These are phyloP conservation scores for Sicyos edulis DNA, from an alignment of 306 rosid genomes.

Conservation along the genomic window DNA sequence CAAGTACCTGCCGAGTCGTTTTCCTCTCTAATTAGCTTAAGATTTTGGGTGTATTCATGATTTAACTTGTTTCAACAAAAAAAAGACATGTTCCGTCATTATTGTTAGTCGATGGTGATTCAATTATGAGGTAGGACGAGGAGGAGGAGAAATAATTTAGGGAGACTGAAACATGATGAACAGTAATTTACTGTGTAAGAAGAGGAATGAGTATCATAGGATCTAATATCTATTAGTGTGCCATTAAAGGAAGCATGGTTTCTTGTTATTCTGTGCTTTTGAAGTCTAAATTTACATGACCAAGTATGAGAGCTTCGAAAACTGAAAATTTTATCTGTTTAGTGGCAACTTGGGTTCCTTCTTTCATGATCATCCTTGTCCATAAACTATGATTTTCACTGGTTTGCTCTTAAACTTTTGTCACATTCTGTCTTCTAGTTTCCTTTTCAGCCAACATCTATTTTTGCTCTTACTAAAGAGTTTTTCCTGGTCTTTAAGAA, in stretches of 20 bases:
- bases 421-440: background rate
- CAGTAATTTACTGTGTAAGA: background rate
- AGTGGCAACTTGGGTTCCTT: background rate
- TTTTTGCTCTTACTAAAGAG: background rate
- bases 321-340: background rate
- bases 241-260: background rate
- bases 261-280: slow-evolving; percentile 7
- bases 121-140: background rate
- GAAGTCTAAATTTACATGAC: background rate
- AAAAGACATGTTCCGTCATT: too few species aligned
- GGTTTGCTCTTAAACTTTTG: background rate
- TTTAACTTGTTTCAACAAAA: too few species aligned
- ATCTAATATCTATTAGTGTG: slow-evolving; percentile 5
- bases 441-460: background rate
- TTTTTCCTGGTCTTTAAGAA: background rate
- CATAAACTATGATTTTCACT: background rate
- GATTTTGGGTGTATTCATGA: too few species aligned
- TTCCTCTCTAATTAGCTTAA: too few species aligned
- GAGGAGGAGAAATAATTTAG: slow-evolving; percentile 3
- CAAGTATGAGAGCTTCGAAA: background rate
- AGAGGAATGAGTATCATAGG: slow-evolving; percentile 5
- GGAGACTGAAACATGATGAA: background rate
- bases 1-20: too few species aligned
- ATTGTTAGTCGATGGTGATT: background rate
- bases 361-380: background rate